Evolutionary conservation across 2,329 filamentous ascomycete genomes (phyloP).

Genomic region (Colletotrichum lindemuthianum): DNA sequence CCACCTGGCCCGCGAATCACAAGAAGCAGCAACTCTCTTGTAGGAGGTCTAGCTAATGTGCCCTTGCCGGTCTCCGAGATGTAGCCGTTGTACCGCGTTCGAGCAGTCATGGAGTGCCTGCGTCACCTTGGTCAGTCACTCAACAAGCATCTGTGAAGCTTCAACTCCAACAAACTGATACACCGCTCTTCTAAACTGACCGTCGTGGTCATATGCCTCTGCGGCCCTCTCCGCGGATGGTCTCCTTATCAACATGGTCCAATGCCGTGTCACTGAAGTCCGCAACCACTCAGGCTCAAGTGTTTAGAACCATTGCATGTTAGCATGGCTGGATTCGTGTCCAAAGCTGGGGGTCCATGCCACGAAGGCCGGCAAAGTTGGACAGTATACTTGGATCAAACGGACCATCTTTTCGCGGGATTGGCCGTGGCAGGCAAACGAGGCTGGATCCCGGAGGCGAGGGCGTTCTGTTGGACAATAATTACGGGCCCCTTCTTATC

Average conservation of each 20-base stretch:
- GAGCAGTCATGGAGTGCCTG: not conserved
- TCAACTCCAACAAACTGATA: not conserved
- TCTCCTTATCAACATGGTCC: not conserved
- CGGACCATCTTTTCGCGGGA: not conserved
- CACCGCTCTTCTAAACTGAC: constrained; percentile 9
- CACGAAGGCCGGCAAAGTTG: not conserved
- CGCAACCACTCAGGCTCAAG: not conserved
- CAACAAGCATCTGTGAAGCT: too few relatives aligned
- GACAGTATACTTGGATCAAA: not conserved
- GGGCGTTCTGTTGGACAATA: not conserved
- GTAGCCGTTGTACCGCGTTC: constrained; percentile 15
- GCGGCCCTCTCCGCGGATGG: not conserved
- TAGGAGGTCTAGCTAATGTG: not conserved
- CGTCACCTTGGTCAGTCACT: too few relatives aligned
- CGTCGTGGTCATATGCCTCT: not conserved
- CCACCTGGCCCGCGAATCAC: too few relatives aligned
- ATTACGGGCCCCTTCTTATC: not conserved
- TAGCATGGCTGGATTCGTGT: not conserved
- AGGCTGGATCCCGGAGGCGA: not conserved
- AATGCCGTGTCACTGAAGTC: constrained; percentile 1
- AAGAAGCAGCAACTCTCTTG: not conserved
- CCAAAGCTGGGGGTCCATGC: not conserved
- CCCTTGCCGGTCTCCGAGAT: constrained; percentile 24
- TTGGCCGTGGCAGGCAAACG: constrained; percentile 4
- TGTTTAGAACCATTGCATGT: not conserved